Base-by-base conservation (phyloP, 441 rosid species). In the Rhodomyrtus psidioides region DNA sequence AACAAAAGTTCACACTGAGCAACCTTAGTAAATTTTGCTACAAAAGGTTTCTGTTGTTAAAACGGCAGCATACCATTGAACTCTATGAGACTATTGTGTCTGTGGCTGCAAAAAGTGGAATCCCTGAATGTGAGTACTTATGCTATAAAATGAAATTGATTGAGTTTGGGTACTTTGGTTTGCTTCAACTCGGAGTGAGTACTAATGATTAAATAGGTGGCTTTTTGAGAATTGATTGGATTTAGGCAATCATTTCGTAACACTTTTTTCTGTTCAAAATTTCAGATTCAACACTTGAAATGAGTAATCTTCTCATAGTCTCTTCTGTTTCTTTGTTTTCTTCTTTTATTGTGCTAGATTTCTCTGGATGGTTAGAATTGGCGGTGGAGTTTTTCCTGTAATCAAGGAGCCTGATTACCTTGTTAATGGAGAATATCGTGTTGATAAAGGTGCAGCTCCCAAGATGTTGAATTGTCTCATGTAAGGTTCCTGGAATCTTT, bases 311-410 rank as follows among this genome's bases (percentile, higher is more conserved):
- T 65, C 70, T 70, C 79, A 17, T 51, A 2, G 1, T 28, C 46
- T 74, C 49, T 59, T 75, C 82, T 84, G 46, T 42, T 42, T 81
- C 7, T 83, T 19, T 86, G 56, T 34, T 53, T 28, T 6, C n/a
- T 54, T 83, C 58, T n/a, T 83, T 27, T 84, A 81, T 83, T 89
- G 87, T 84, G 81, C 87, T 88, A 97, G 99, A 92, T 97, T 97
- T 90, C 89, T 97, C 92, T 96, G 99, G 99, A 97, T 97, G 99
- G 99, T 97, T 90, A 95, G 99, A 90, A 97, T 97, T 86, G 99
- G 99, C 88, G 99, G 99, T 9, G 99, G 99, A 87, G 98, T 97
- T 59, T 97, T 92, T 90, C 99, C 99, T 82, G 98, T 97, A 82
- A 97, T 97, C 82, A 96, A 95, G 94, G 99, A 97, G 91, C 96